Base-by-base conservation (phyloP, 352 stramenopile species). In the Globisporangium sylvaticum region DNA sequence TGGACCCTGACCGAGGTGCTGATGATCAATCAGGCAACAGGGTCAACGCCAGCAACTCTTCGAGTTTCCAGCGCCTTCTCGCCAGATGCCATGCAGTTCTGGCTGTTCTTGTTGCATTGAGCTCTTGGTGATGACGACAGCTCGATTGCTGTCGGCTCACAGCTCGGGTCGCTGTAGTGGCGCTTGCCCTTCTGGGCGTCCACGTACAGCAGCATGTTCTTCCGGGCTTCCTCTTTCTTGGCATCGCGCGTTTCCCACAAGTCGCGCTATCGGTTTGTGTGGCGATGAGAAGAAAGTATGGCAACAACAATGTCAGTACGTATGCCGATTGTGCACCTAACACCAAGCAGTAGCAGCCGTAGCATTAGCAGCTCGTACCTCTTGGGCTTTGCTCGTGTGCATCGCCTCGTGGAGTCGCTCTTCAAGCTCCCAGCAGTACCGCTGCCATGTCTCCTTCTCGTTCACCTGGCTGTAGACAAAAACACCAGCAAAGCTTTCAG, bases 391-490 rank as follows among this genome's bases (percentile, higher is more conserved):
- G 37, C 76, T 89, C 44, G 73, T 77, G 58, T 87, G 74, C 39
- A 87, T 67, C 6, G 79, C 78, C 53, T 87, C 76, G 29, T 88
- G 78, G 4, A 91, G 68, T 4, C 80, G 79, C 53, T 89, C 84
- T 53, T 92, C 82, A 0, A 93, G 66, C 34, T 90, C 84, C 84
- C 84, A 93, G 66, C 81, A 91, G 44, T 91, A 88, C 0, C 75
- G 76, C 48, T 93, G 84, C 83, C 84, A 93, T 42, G 83, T 88
- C 58, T 93, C 84, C 53, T 80, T 89, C 72, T 93, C 84, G 12
- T 67, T 56, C 46, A 91, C 80, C 76, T 92, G 84, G 57, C 84
- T 91, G 32, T 14, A 44, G 29, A 4, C 24, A 39, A 59, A 27
- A 8, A 39, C 48, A 20, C 14, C 18, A 20, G 18, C 9, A 12